Percentiles rank a stretch among this genome's conserved stretches.
Evolutionary conservation across 257 asterid genomes (phyloP).

Genomic region (Gentiana dahurica): DNA sequence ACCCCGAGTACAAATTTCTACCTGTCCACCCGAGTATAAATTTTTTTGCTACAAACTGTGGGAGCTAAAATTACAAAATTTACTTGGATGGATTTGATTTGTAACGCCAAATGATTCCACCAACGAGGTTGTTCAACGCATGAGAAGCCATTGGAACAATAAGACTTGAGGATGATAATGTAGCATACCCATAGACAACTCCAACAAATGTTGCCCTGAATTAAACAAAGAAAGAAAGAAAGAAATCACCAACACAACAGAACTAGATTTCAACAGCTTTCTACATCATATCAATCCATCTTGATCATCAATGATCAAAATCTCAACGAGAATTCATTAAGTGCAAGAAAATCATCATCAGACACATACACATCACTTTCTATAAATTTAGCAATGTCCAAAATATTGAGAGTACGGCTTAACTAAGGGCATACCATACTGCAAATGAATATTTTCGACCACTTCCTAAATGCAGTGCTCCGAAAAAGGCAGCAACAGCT

Average conservation of each 20-base stretch:
- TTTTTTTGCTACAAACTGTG: no score
- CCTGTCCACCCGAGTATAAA: no score
- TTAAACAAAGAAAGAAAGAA: no score
- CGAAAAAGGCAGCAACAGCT: slow-evolving; percentile 64
- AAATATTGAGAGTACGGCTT: neutral
- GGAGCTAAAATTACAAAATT: slow-evolving; percentile 1
- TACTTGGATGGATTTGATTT: slow-evolving; percentile 33
- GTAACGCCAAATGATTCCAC: slow-evolving; percentile 65
- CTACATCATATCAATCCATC: no score
- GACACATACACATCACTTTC: no score
- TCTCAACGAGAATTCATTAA: no score
- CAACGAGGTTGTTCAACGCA: slow-evolving; percentile 67
- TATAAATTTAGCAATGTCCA: no score
- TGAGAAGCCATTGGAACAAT: slow-evolving; percentile 81
- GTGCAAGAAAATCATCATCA: neutral
- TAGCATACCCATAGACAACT: slow-evolving; percentile 58
- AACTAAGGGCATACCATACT: slow-evolving; percentile 36
- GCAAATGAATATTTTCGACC: slow-evolving; percentile 91
- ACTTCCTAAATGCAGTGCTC: slow-evolving; percentile 68
- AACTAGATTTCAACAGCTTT: neutral
- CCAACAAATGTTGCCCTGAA: slow-evolving; percentile 92
- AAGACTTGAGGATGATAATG: slow-evolving; percentile 44
- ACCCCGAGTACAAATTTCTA: no score
- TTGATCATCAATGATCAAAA: no score
- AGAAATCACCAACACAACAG: no score